phyloP scores from a whole-genome alignment of 768 basidiomycete genomes.

The Lactarius sp. region DNA sequence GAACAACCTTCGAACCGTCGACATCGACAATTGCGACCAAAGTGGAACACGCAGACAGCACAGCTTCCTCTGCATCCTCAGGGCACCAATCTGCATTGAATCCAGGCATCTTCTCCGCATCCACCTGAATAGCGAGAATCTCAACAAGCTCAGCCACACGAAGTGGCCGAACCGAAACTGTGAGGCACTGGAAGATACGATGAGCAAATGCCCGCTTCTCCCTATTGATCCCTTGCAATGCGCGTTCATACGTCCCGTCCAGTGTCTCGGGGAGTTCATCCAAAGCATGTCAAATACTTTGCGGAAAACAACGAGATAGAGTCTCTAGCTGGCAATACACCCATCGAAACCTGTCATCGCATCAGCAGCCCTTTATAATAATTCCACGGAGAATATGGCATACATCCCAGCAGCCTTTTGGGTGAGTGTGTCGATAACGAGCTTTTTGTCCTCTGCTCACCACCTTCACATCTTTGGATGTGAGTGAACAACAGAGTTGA shows the following conservation, averaged over 20 bases:
- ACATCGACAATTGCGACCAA: not conserved
- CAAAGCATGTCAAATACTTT: not conserved
- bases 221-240: not conserved
- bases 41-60: not conserved
- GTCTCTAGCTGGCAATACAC: not conserved
- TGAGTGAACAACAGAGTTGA: not conserved
- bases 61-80: not conserved
- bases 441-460: not conserved
- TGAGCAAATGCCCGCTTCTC: not conserved
- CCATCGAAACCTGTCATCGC: not conserved
- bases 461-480: too few relatives aligned
- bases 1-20: not conserved
- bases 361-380: not conserved
- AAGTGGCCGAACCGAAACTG: not conserved
- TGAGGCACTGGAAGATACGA: not conserved
- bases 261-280: not conserved
- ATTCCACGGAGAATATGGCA: fast-evolving
- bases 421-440: not conserved
- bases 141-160: not conserved
- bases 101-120: not conserved
- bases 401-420: not conserved
- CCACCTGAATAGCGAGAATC: not conserved
- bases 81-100: not conserved
- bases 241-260: not conserved
- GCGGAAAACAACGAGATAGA: not conserved